Base-by-base conservation (phyloP, 1,284 basidiomycete genomes). In the Lentinula novae-zelandiae region DNA sequence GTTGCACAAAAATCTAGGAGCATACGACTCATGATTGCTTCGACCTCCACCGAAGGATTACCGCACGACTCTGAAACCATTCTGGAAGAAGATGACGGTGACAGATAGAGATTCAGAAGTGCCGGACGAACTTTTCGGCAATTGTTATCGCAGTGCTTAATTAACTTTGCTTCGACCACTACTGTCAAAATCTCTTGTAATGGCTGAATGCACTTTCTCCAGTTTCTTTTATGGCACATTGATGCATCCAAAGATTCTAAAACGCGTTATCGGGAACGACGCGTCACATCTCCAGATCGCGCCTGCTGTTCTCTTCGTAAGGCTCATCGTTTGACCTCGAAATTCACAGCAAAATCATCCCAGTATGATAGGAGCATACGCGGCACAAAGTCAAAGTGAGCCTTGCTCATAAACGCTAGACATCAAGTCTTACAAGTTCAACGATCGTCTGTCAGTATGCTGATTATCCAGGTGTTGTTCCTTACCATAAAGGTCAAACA, bases 161-260 rank as follows among this genome's bases (percentile, higher is more conserved):
- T n/a, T n/a, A n/a, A 3, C 22, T 27, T 27, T 27, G 27, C 27
- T 27, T 27, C 27, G 27, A 27, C 27, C 27, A 27, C 27, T 27
- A 27, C 27, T 27, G 27, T 27, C 27, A 27, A 27, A 4, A 27
- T 4, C 27, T 27, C 27, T 3, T 27, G 27, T 39, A 9, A 63
- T 59, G 50, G 36, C 67, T 8, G 33, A n/a, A 10, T 53, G 17
- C 22, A 57, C 60, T n/a, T 56, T 71, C 69, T 73, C 77, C 61
- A 90, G 90, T 4, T 95, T 96, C 74, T 94, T 95, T 77, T 95
- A 96, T 71, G 94, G 94, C 33, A 89, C 86, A 0, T 70, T 87
- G n/a, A 77, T 84, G 70, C 82, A 85, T 60, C 84, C 84, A 5
- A 76, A 75, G 17, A 80, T 87, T 65, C 70, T 86, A 40, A 71